A percentile compares a stretch with the other conserved stretches of the same genome.
phyloP scores from a whole-genome alignment of 208 protist species.

The Leishmania gerbilli region DNA sequence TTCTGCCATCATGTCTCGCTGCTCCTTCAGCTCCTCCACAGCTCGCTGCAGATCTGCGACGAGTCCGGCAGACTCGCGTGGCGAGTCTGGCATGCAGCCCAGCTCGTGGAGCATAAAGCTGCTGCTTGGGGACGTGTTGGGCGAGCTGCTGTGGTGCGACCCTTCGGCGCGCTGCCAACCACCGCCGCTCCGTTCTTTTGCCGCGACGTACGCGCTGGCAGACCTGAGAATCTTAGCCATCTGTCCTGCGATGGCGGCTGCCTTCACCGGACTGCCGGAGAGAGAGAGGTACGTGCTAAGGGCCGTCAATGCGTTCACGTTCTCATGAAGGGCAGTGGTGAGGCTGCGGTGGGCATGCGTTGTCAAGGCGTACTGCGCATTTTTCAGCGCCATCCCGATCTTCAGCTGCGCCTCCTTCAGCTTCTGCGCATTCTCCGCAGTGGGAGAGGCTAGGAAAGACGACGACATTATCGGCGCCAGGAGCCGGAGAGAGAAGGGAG shows the following conservation, averaged over 20 bases:
- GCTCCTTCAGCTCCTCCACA: conserved; percentile 20
- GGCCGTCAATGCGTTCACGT: conserved; percentile 41
- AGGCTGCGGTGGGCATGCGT: conserved; percentile 39
- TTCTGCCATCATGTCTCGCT: conserved; percentile 18
- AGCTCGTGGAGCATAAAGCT: conserved; percentile 14
- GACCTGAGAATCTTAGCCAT: conserved; percentile 67
- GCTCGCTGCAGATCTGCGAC: conserved; percentile 21
- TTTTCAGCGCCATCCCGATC: conserved; percentile 63
- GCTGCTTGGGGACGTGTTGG: conserved; percentile 23
- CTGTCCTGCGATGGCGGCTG: conserved; percentile 58
- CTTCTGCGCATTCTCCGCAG: conserved; percentile 35
- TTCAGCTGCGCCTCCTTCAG: conserved; percentile 46
- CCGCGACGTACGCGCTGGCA: conserved; percentile 33
- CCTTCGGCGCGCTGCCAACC: conserved; percentile 6
- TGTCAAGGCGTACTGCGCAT: conserved; percentile 65
- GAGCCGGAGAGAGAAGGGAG: background rate
- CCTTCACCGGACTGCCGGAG: conserved; percentile 61
- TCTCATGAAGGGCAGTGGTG: conserved; percentile 48
- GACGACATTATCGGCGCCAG: background rate
- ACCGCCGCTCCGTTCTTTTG: conserved; percentile 20
- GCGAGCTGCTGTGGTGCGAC: conserved; percentile 27
- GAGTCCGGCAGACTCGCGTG: conserved; percentile 12
- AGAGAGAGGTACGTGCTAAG: conserved; percentile 65
- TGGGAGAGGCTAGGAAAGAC: conserved; percentile 2
- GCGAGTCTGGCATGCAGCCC: conserved; percentile 4